These are phyloP conservation scores for Leccinum disarticulatum DNA, from an alignment of 768 basidiomycete species.

Conservation along the genomic window DNA sequence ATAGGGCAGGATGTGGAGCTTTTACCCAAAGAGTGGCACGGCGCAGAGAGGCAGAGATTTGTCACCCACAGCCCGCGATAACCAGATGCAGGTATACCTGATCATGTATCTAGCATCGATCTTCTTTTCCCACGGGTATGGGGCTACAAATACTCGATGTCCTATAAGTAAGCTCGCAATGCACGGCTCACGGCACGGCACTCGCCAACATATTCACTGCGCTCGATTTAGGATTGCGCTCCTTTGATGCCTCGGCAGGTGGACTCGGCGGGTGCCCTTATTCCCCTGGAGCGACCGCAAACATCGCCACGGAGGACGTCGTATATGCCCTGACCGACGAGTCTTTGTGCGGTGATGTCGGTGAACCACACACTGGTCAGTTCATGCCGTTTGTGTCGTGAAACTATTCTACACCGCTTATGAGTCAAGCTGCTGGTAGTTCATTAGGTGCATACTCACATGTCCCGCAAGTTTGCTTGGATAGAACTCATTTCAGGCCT, in stretches of 20 bases:
- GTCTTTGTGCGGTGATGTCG: constrained; percentile 40
- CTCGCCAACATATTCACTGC: constrained; percentile 74
- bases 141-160: too few relatives aligned
- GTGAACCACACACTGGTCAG: constrained; percentile 30
- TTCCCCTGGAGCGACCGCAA: constrained; percentile 90
- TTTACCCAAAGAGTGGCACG: too few relatives aligned
- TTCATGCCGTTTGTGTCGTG: constrained; percentile 81
- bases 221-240: constrained; percentile 70
- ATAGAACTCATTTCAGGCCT: constrained; percentile 62
- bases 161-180: too few relatives aligned
- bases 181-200: constrained; percentile 30
- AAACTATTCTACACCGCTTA: constrained; percentile 46
- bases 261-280: constrained; percentile 96
- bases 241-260: constrained; percentile 81
- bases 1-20: too few relatives aligned
- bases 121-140: too few relatives aligned
- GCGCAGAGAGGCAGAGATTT: too few relatives aligned
- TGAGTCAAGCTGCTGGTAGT: not conserved
- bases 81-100: too few relatives aligned
- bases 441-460: constrained; percentile 28
- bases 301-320: constrained; percentile 91
- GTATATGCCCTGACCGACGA: constrained; percentile 67
- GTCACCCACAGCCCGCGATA: too few relatives aligned
- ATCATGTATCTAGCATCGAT: too few relatives aligned
- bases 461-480: constrained; percentile 66